Evolutionary conservation across 345 rosid species (phyloP), one percentile per base, ranked within the genome.

Genomic region (Populus simonii): DNA sequence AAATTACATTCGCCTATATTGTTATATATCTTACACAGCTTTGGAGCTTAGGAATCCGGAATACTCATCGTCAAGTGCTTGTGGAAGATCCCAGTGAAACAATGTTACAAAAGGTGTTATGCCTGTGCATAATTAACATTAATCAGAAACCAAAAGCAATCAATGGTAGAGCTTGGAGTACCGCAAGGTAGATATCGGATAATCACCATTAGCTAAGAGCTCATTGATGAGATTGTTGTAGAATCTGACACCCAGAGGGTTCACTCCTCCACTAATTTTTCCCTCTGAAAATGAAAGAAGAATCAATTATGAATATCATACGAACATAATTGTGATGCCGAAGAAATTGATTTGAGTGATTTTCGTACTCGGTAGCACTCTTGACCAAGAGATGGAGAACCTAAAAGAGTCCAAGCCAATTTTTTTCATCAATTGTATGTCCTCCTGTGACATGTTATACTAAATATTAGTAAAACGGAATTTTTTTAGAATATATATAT

Each of bases 31-130:
- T 87, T 85, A 87, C 93, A 86, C 76, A 63, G 81, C 76, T 66
- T 81, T 49, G 45, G 88, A 84, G 55, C 89, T 90, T 66, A 83
- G 71, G 55, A 90, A 87, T 67, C 93, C 93, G 35, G 76, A 84
- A 39, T 89, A 90, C 62, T 90, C 92, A 45, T 89, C 92, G 79
- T 89, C 87, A 27, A 90, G 85, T 6, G 88, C 84, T 84, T 90
- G 92, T 4, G 93, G 93, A 70, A 82, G 77, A 83, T 90, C 91
- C 89, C 89, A 90, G 17, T 87, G 93, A 39, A 84, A 84, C 31
- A 90, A 78, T 57, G 92, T 89, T 55, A 87, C 92, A 11, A 87
- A 84, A 35, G 93, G 93, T 29, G 72, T 74, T 57, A 90, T 74
- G 61, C 90, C 93, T 88, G 72, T 49, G 17, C 8, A 35, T 68